phyloP scores from a whole-genome alignment of 2,329 filamentous ascomycete genomes.

The Trichoderma sp. region DNA sequence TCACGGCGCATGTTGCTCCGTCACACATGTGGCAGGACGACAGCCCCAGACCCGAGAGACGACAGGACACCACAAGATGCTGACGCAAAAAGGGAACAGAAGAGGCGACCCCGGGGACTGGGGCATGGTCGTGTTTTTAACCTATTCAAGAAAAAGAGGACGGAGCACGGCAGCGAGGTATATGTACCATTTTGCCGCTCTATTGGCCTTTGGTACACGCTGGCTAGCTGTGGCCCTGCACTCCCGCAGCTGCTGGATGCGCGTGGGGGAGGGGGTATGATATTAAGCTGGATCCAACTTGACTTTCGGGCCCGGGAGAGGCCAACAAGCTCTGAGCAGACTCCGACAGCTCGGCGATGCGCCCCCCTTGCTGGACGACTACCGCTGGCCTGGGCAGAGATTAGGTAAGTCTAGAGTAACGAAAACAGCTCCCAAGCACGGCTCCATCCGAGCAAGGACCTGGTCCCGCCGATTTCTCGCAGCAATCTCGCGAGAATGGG shows the following conservation, averaged over 20 bases:
- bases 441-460: conserved; percentile 16
- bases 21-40: conserved; percentile 18
- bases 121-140: conserved; percentile 21
- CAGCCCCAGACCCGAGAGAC: conserved; percentile 11
- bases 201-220: conserved; percentile 6
- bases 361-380: conserved; percentile 15
- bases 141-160: conserved; percentile 15
- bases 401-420: conserved; percentile 22
- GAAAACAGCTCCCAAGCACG: conserved; percentile 15
- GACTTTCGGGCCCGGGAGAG: conserved; percentile 11
- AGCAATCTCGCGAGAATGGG: conserved; percentile 7
- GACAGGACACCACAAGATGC: conserved; percentile 15
- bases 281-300: conserved; percentile 18
- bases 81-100: conserved; percentile 2
- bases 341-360: conserved; percentile 13
- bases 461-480: conserved; percentile 4
- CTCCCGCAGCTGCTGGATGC: conserved; percentile 10
- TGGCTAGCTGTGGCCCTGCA: conserved; percentile 18
- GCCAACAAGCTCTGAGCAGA: conserved; percentile 1
- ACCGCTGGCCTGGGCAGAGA: conserved; percentile 7
- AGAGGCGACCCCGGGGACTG: conserved; percentile 1
- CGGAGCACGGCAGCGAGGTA: conserved; percentile 9
- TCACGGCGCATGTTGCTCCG: conserved; percentile 19
- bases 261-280: conserved; percentile 19
- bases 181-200: conserved; percentile 15